phyloP scores from a whole-genome alignment of 75 land plant species.

The Pinus albicaulis region DNA sequence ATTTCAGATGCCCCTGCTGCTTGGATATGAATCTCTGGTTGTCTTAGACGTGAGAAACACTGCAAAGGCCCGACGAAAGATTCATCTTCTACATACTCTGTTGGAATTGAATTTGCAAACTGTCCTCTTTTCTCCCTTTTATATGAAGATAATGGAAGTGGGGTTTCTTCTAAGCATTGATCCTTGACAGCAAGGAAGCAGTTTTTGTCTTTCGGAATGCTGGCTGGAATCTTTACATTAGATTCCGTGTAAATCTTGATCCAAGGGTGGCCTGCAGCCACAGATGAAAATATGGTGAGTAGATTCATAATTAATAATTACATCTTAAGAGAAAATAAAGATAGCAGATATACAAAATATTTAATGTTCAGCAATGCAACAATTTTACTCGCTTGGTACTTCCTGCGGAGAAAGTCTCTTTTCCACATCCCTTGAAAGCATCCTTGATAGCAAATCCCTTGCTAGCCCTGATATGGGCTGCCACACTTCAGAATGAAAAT shows the following conservation, averaged over 20 bases:
- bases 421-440: slow-evolving; percentile 60
- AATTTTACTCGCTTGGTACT: slow-evolving; percentile 40
- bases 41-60: no score
- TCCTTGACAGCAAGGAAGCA: not conserved
- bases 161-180: not conserved
- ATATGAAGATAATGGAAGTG: not conserved
- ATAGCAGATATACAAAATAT: not conserved
- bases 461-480: slow-evolving; percentile 54
- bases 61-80: no score
- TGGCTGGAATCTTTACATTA: slow-evolving; percentile 17
- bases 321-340: not conserved
- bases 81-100: no score
- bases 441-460: slow-evolving; percentile 47
- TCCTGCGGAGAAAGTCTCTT: slow-evolving; percentile 58
- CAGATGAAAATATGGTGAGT: not conserved
- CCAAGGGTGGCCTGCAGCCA: slow-evolving; percentile 65
- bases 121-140: not conserved
- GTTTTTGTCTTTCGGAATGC: slow-evolving; percentile 21
- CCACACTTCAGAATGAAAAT: slow-evolving; percentile 60
- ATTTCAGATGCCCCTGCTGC: slow-evolving; percentile 34
- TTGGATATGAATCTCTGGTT: slow-evolving; percentile 8
- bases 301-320: no score
- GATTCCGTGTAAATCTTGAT: slow-evolving; percentile 49
- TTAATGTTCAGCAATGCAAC: not conserved
- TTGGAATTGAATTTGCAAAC: no score